phyloP scores from a whole-genome alignment of 352 stramenopile species.

The Elongisporangium senticosum region DNA sequence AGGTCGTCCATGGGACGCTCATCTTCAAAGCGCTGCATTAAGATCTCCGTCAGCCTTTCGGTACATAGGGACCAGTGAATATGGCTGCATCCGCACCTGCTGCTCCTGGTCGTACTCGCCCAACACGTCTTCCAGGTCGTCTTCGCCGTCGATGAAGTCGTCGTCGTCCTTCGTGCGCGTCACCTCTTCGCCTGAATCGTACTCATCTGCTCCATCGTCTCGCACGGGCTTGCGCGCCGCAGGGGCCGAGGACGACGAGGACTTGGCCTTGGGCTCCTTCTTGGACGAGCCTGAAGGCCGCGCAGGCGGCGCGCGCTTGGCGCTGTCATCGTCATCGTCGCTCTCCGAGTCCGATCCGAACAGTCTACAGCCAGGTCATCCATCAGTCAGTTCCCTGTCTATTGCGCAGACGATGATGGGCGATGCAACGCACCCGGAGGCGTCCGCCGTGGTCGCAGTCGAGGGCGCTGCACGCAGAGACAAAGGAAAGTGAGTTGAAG shows the following conservation, averaged over 20 bases:
- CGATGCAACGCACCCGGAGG: constrained; percentile 43
- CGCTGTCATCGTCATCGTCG: constrained; percentile 52
- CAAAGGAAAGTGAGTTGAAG: not conserved
- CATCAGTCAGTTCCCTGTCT: not conserved
- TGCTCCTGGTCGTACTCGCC: constrained; percentile 74
- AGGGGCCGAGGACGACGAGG: constrained; percentile 10
- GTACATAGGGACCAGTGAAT: not conserved
- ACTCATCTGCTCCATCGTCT: constrained; percentile 51
- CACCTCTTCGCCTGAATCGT: constrained; percentile 80
- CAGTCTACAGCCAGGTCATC: constrained; percentile 22
- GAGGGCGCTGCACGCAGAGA: constrained; percentile 19
- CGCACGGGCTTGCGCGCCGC: constrained; percentile 11
- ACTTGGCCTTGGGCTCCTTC: constrained; percentile 9
- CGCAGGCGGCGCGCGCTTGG: constrained; percentile 38
- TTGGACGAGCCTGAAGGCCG: constrained; percentile 22
- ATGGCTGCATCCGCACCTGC: constrained; percentile 7
- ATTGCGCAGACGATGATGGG: not conserved
- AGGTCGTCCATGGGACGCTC: constrained; percentile 63
- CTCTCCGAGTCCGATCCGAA: constrained; percentile 87
- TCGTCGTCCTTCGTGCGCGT: constrained; percentile 75
- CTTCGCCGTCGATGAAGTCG: constrained; percentile 85
- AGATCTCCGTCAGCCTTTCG: not conserved
- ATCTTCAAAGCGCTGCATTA: constrained; percentile 62
- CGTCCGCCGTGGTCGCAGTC: constrained; percentile 48
- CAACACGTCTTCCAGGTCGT: constrained; percentile 79